Conservation (phyloP, 1,284 basidiomycete species). For the Sporisorium reilianum region DNA sequence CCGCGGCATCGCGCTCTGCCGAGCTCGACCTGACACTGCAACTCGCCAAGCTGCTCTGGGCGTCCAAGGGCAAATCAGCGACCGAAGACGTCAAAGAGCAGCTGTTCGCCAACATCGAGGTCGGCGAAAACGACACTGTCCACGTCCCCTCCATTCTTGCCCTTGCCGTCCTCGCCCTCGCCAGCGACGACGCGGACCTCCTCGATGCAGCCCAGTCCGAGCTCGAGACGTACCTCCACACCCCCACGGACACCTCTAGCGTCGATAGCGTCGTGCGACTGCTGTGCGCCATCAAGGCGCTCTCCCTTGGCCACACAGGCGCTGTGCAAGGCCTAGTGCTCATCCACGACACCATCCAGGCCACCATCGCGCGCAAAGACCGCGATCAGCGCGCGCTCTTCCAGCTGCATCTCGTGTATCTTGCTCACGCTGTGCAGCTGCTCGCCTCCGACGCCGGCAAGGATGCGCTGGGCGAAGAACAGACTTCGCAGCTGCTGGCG, state of each 20-base stretch:
- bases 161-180: conserved; percentile 85
- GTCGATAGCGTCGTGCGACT: conserved; percentile 22
- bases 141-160: conserved; percentile 83
- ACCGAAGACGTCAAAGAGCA: conserved; percentile 27
- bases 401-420: conserved; percentile 23
- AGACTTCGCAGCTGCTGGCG: conserved; percentile 17
- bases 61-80: neutral
- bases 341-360: conserved; percentile 31
- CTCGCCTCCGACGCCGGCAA: neutral
- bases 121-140: neutral
- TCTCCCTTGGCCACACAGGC: neutral
- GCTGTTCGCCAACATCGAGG: conserved; percentile 26
- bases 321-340: conserved; percentile 3
- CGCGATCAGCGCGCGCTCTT: conserved; percentile 25
- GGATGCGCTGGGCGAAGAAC: conserved; percentile 10
- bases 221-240: conserved; percentile 70
- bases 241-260: neutral
- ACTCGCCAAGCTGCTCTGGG: conserved; percentile 28
- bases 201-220: conserved; percentile 89
- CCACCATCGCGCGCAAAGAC: conserved; percentile 2
- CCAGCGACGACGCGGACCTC: conserved; percentile 81
- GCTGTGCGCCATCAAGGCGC: conserved; percentile 19
- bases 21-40: conserved; percentile 24
- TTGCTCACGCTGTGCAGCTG: conserved; percentile 18
- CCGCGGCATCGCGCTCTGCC: neutral